phyloP scores from a whole-genome alignment of 2,329 filamentous ascomycete species.

The Lomentospora prolificans region DNA sequence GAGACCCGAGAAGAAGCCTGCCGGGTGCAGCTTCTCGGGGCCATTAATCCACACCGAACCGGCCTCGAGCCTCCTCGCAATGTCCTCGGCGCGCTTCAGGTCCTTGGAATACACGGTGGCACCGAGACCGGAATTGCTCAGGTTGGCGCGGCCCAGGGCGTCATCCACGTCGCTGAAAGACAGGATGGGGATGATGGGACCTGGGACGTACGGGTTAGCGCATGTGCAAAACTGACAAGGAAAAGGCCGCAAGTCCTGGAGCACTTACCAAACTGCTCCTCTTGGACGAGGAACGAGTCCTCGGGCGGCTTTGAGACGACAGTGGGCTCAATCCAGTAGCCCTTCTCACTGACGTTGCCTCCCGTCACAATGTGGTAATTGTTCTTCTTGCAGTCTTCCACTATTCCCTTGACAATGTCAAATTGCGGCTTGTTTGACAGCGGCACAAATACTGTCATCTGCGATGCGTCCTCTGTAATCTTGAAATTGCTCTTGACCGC shows the following conservation, averaged over 20 bases:
- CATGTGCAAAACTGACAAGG: not conserved
- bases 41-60: constrained; percentile 52
- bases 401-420: constrained; percentile 33
- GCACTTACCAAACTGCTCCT: constrained; percentile 39
- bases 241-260: not conserved
- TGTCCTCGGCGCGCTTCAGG: constrained; percentile 34
- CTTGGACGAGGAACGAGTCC: constrained; percentile 42
- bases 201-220: too few relatives aligned
- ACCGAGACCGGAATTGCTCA: constrained; percentile 42
- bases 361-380: constrained; percentile 41
- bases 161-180: constrained; percentile 52
- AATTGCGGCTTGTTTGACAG: constrained; percentile 58
- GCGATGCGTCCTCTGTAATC: constrained; percentile 30
- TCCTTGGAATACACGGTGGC: constrained; percentile 50
- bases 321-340: constrained; percentile 47
- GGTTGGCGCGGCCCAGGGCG: constrained; percentile 45
- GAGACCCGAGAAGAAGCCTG: constrained; percentile 21
- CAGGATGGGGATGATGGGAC: constrained; percentile 53
- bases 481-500: constrained; percentile 10
- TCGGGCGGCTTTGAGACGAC: constrained; percentile 52
- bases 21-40: constrained; percentile 19
- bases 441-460: constrained; percentile 37
- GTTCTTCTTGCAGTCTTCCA: constrained; percentile 45
- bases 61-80: constrained; percentile 44
- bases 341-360: constrained; percentile 28